Base-by-base conservation (phyloP, 2,329 filamentous ascomycete genomes). In the Polychaeton citri region DNA sequence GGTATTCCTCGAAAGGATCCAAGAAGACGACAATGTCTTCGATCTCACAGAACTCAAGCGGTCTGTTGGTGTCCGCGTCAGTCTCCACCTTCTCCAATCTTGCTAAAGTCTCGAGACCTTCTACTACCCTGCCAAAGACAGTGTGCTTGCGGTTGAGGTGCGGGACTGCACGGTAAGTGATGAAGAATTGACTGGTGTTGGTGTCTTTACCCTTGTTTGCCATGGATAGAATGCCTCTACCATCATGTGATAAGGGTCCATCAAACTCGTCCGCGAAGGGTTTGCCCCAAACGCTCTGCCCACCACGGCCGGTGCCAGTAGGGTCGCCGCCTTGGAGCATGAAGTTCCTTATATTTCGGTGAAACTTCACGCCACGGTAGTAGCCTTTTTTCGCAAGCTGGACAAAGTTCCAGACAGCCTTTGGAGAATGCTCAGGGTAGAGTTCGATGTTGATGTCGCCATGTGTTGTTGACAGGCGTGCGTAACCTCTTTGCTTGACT, bases 251-350 rank as follows among this genome's bases (percentile, higher is more conserved):
- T 28, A 86, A 60, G 0, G 88, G 85, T 0, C 87, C 86, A 12
- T 95, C 86, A 43, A 96, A 80, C 55, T 98, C 90, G 57, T 98
- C 90, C 36, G 80, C 71, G 52, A 98, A 98, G 60, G 92, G 93
- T 26, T 40, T 40, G 39, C 83, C 83, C 90, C 90, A 98, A 41
- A 93, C 77, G 51, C 82, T 92, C 33, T 76, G 66, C 1, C 90
- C 90, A n/a, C 90, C 90, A 41, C 84, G 74, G 2, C 90, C 90
- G 0, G 86, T 94, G 1, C 88, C 88, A 0, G 85, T 84, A 0
- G 90, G 90, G 54, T 98, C 90, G 24, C 90, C 90, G 30, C 88
- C 88, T 58, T 98, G 90, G 26, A 98, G 83, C 90, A 98, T 98
- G 57, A 98, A 98, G 49, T 82, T 84, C 39, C 79, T 79, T 49